phyloP scores from a whole-genome alignment of 108 stramenopile species.

The Conticribra weissflogii region DNA sequence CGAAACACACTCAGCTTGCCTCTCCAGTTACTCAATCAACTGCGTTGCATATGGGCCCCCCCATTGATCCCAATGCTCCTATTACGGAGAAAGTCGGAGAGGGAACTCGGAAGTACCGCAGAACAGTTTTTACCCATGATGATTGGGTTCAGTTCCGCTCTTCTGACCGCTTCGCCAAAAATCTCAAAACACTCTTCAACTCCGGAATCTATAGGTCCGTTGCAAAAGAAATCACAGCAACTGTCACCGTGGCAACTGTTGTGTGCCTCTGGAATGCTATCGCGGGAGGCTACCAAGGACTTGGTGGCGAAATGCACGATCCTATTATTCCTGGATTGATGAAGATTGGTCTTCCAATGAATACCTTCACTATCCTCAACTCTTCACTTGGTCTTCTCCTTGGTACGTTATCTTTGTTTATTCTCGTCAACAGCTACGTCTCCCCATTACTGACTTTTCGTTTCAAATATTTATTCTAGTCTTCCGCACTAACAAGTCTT shows the following conservation, averaged over 20 bases:
- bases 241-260: conserved; percentile 46
- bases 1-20: background rate
- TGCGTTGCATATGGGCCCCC: conserved; percentile 28
- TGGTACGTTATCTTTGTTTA: conserved; percentile 41
- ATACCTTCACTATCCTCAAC: conserved; percentile 55
- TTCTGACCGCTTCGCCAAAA: conserved; percentile 54
- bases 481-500: conserved; percentile 70
- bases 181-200: conserved; percentile 44
- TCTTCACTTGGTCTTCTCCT: conserved; percentile 67
- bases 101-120: conserved; percentile 57
- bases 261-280: conserved; percentile 56
- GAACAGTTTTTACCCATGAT: conserved; percentile 69
- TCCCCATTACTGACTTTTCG: conserved; percentile 7
- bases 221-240: conserved; percentile 37
- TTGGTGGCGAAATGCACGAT: conserved; percentile 44
- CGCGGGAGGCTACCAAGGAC: conserved; percentile 52
- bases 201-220: conserved; percentile 64
- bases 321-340: conserved; percentile 28
- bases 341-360: conserved; percentile 50
- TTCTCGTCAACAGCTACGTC: conserved; percentile 1
- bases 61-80: conserved; percentile 32
- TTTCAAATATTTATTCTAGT: conserved; percentile 25
- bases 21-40: background rate
- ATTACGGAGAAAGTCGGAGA: conserved; percentile 48
- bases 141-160: conserved; percentile 64